Conservation (phyloP, 2,329 filamentous ascomycete genomes). For the Botryotinia calthae region DNA sequence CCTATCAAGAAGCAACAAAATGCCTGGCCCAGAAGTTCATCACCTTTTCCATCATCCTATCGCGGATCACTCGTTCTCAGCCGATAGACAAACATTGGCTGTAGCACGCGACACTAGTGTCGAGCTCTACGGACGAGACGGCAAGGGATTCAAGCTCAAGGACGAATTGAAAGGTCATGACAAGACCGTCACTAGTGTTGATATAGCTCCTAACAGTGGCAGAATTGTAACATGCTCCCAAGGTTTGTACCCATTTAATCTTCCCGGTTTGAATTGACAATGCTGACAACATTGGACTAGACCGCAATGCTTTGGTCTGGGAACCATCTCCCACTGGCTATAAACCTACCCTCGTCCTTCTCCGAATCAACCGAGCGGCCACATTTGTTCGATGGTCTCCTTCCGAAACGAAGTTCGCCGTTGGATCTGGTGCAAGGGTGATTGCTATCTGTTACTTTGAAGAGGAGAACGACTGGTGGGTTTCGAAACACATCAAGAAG, state of each 20-base stretch:
- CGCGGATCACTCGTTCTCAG: slow-evolving; percentile 96
- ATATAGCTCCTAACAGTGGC: slow-evolving; percentile 86
- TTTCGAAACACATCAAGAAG: slow-evolving; percentile 99
- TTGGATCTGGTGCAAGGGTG: slow-evolving; percentile 90
- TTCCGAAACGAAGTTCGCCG: slow-evolving; percentile 94
- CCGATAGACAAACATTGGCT: slow-evolving; percentile 82
- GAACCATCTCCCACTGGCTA: slow-evolving; percentile 89
- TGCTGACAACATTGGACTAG: slow-evolving; percentile 45
- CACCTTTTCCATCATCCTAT: slow-evolving; percentile 97
- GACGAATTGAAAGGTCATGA: slow-evolving; percentile 96
- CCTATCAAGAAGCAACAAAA: slow-evolving; percentile 65
- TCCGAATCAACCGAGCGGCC: slow-evolving; percentile 93
- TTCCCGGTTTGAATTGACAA: not conserved
- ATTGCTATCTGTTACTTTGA: slow-evolving; percentile 99
- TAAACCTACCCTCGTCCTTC: slow-evolving; percentile 94
- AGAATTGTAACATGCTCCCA: slow-evolving; percentile 98
- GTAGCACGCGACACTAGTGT: slow-evolving; percentile 88
- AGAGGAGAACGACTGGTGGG: slow-evolving; percentile 99
- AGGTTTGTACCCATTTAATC: slow-evolving; percentile 52
- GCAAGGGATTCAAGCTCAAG: slow-evolving; percentile 75
- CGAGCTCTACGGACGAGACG: slow-evolving; percentile 77
- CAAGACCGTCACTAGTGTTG: slow-evolving; percentile 93
- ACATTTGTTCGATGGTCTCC: slow-evolving; percentile 98
- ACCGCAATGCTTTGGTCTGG: slow-evolving; percentile 98
- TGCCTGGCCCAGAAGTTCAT: slow-evolving; percentile 87